These are phyloP conservation scores for Trichoderma gamsii DNA, from an alignment of 495 filamentous ascomycete genomes.

Conservation along the genomic window DNA sequence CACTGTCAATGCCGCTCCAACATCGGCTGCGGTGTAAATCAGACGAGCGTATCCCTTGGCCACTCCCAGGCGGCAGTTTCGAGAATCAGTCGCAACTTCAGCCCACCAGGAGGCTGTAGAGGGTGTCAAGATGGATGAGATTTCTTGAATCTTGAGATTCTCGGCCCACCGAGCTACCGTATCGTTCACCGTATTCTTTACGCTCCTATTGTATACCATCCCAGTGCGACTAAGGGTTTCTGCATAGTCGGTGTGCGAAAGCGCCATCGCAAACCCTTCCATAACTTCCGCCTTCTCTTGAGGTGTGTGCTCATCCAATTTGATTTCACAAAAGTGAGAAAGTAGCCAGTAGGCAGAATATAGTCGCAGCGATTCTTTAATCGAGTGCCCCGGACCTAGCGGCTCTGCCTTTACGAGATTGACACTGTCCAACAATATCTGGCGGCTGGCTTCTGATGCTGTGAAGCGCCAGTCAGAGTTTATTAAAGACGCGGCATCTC, in stretches of 20 bases:
- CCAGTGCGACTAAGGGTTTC: slow-evolving; percentile 5
- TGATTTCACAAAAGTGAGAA: neutral
- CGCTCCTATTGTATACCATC: neutral
- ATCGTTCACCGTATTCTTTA: neutral
- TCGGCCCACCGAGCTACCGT: neutral
- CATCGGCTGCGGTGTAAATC: neutral
- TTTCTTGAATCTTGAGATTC: neutral
- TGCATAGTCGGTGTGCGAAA: neutral
- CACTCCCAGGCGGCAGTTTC: slow-evolving; percentile 1
- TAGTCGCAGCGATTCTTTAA: neutral
- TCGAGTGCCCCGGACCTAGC: neutral
- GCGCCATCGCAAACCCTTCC: slow-evolving; percentile 4
- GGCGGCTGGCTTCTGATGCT: slow-evolving; percentile 11
- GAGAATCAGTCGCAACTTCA: slow-evolving; percentile 1
- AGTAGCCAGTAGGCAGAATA: slow-evolving; percentile 13
- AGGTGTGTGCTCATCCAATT: neutral
- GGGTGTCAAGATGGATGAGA: neutral
- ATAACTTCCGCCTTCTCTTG: slow-evolving; percentile 13
- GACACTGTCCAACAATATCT: slow-evolving; percentile 12
- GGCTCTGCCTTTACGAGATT: neutral
- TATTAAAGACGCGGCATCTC: slow-evolving; percentile 11
- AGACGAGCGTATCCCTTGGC: neutral
- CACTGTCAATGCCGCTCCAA: neutral
- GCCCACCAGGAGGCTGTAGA: neutral
- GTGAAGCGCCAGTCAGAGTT: neutral